These are phyloP conservation scores for Quercus wislizeni DNA, from an alignment of 306 rosid genomes.

Conservation along the genomic window DNA sequence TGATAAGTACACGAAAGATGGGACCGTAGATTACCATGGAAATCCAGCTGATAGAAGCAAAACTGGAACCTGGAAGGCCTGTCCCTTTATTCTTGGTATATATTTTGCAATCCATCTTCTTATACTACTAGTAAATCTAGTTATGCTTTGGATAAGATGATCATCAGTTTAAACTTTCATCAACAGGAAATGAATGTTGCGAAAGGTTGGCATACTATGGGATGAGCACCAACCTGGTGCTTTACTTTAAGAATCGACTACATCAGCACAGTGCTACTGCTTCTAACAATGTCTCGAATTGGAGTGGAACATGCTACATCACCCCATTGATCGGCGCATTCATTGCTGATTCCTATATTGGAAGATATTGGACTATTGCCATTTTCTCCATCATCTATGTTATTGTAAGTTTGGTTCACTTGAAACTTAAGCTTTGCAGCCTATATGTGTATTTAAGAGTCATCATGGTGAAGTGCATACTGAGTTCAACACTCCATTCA, in stretches of 20 bases:
- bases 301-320: conserved; percentile 79
- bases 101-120: conserved; percentile 13
- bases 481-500: not conserved
- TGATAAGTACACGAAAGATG: conserved; percentile 61
- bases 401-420: conserved; percentile 44
- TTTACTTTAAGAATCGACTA: conserved; percentile 51
- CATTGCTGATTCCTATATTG: conserved; percentile 76
- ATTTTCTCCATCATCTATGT: conserved; percentile 62
- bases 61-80: conserved; percentile 91
- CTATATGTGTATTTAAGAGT: not conserved
- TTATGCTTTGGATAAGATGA: not conserved
- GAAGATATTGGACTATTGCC: conserved; percentile 81
- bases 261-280: conserved; percentile 59
- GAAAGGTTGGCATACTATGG: conserved; percentile 83
- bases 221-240: conserved; percentile 70
- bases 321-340: conserved; percentile 79
- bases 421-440: not conserved
- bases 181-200: conserved; percentile 74
- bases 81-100: conserved; percentile 69
- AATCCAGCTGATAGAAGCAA: conserved; percentile 56
- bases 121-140: not conserved
- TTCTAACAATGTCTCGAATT: conserved; percentile 49
- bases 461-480: not conserved
- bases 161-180: conserved; percentile 10
- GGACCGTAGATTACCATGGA: conserved; percentile 57